Percentiles rank a stretch among this genome's conserved stretches.
These are phyloP conservation scores for Fusarium cicatricum DNA, from an alignment of 2,329 filamentous ascomycete genomes.

Conservation along the genomic window DNA sequence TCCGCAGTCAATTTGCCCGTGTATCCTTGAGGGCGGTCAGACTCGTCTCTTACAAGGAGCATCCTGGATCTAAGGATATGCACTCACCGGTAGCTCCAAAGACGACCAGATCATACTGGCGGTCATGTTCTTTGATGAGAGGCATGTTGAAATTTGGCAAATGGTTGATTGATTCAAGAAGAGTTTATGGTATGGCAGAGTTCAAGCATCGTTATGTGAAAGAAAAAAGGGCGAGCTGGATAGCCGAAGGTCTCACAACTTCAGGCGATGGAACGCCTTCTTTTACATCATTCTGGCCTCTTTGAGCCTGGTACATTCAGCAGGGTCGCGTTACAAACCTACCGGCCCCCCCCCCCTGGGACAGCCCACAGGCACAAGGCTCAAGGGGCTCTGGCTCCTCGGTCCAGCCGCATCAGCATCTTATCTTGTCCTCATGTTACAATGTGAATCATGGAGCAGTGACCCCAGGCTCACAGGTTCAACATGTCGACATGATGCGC, in stretches of 20 bases:
- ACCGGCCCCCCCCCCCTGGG: conserved; percentile 20
- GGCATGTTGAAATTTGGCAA: conserved; percentile 48
- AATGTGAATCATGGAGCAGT: background rate
- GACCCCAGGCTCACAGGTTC: background rate
- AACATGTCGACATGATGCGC: background rate
- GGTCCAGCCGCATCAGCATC: conserved; percentile 23
- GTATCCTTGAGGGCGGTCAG: conserved; percentile 65
- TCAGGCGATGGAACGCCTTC: conserved; percentile 11
- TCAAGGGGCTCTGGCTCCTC: conserved; percentile 1
- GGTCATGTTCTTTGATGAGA: conserved; percentile 55
- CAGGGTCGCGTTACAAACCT: conserved; percentile 8
- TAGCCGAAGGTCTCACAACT: background rate
- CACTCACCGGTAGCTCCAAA: conserved; percentile 64
- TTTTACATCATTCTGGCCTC: conserved; percentile 26
- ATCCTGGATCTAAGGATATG: background rate
- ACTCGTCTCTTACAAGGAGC: background rate
- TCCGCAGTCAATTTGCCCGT: conserved; percentile 81
- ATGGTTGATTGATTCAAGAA: background rate
- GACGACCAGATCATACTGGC: conserved; percentile 65
- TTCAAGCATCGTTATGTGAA: background rate
- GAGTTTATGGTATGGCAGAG: too few relatives aligned
- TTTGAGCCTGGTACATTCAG: conserved; percentile 5
- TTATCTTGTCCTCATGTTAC: conserved; percentile 12
- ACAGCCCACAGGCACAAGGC: background rate
- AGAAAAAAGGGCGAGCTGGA: background rate